Evolutionary conservation across 768 basidiomycete species (phyloP), one percentile per base, ranked within the genome.

Genomic region (Pisolithus sp.): DNA sequence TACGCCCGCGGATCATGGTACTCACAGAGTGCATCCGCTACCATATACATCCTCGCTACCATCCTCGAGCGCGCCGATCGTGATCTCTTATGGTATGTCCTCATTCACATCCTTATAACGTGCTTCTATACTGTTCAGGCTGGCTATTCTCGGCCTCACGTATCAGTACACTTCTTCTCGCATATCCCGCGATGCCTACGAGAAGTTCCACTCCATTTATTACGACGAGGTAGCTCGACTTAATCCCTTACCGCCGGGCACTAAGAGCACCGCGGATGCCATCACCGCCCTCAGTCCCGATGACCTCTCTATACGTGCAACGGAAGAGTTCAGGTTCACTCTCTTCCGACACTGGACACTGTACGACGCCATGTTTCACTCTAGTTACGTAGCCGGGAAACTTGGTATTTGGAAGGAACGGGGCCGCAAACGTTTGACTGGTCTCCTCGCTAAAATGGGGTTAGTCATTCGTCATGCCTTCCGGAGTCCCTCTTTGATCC

Each of bases 401-500:
- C 77, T 99, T 53, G 93, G 93, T 3, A 90, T 95, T 50, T 98
- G 96, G 96, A 93, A 89, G 63, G 95, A 98, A 66, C 80, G 83
- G 50, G 96, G 96, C 20, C 77, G 89, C 54, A 94, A 93, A 66
- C 79, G 84, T 57, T 71, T 99, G 50, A 90, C 86, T 1, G 96
- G 95, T 7, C 72, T 99, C 46, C 73, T 99, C 21, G 96, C 96
- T 15, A 98, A 98, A 75, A 99, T 99, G 92, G 96, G 96, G 93
- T 97, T 65, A 56, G 77, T 70, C 13, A 45, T 39, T 45, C 15
- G 49, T 36, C 34, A 13, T 30, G 13, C 43, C 47, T 52, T 51
- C 46, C 39, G 41, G 23, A 46, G 44, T 34, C 20, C 17, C 28
- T 45, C 9, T 30, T 26, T 20, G 46, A 46, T 59, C 41, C 60